These are phyloP conservation scores for Gossypium bickii DNA, from an alignment of 345 rosid species.

Conservation along the genomic window DNA sequence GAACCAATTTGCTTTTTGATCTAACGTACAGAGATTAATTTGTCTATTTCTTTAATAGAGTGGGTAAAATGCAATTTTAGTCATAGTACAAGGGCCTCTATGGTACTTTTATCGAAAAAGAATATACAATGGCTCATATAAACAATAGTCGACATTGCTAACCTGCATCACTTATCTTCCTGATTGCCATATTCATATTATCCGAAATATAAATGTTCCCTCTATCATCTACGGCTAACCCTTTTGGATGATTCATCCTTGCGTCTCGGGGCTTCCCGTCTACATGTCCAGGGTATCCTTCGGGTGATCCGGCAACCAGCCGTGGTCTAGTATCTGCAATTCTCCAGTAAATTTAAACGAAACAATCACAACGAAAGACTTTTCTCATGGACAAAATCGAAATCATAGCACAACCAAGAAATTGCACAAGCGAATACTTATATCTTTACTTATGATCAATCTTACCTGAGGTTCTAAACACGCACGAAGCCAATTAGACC, in stretches of 20 bases:
- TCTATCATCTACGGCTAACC: slow-evolving; percentile 75
- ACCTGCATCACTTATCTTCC: slow-evolving; percentile 91
- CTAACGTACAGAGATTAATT: no score
- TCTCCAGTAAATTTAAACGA: slow-evolving; percentile 7
- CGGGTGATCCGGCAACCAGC: slow-evolving; percentile 79
- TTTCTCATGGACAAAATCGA: neutral
- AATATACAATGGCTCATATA: neutral
- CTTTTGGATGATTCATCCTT: slow-evolving; percentile 85
- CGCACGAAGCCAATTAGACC: neutral
- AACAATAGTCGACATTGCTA: neutral
- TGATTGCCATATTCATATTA: slow-evolving; percentile 74
- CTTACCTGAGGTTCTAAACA: neutral
- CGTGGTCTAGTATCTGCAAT: slow-evolving; percentile 65
- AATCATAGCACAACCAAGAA: neutral
- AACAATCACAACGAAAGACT: neutral
- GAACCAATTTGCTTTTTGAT: no score
- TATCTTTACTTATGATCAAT: neutral
- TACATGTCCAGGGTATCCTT: slow-evolving; percentile 82
- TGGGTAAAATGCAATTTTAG: no score
- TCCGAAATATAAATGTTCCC: slow-evolving; percentile 93
- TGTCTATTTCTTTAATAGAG: no score
- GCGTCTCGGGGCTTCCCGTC: slow-evolving; percentile 87
- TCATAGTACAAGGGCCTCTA: no score
- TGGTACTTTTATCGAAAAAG: neutral
- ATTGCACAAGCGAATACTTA: neutral